Base-by-base conservation (phyloP, 306 rosid genomes). In the Gynostemma pentaphyllum region DNA sequence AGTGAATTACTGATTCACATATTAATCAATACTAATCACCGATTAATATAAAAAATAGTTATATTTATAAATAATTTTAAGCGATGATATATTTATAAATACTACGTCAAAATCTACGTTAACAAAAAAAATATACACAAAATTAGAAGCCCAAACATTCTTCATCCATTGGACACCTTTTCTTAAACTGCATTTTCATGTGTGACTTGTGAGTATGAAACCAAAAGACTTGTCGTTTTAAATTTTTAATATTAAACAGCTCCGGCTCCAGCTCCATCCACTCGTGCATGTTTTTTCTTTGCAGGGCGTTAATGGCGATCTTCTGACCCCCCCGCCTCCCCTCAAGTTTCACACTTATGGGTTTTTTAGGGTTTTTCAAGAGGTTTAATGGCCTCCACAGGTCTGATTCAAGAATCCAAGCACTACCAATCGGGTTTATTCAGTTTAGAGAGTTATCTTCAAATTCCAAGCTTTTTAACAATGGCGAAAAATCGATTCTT, bases 401-500 rank as follows among this genome's bases (percentile, higher is more conserved):
- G 55, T 56, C 50, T 46, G 72, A 72, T 72, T 68, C 76, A 55
- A 67, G 45, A 69, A 76, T 56, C 29, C 71, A 71, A 67, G 79
- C 51, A 34, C 51, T 36, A 56, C 46, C 75, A 45, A 37, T 74
- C 46, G 49, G 69, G 41, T 66, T 9, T 47, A 26, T 72, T 30
- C 87, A 78, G 63, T 59, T 64, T 5, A 84, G 97, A 79, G 70
- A 80, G 69, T 69, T 82, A 55, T 84, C n/a, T n/a, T n/a, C 92
- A 21, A 70, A 69, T 66, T 63, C 78, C 6, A 63, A 72, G 75
- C 52, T 62, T 59, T 72, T 70, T 71, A 51, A 45, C 64, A 56
- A 68, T 41, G 76, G 78, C 68, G 73, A 76, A 19, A 76, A 79
- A 72, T 45, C 70, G 11, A 74, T 78, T 74, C 81, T 82, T 79